phyloP scores from a whole-genome alignment of 768 basidiomycete species.

The Pholiota conissans region DNA sequence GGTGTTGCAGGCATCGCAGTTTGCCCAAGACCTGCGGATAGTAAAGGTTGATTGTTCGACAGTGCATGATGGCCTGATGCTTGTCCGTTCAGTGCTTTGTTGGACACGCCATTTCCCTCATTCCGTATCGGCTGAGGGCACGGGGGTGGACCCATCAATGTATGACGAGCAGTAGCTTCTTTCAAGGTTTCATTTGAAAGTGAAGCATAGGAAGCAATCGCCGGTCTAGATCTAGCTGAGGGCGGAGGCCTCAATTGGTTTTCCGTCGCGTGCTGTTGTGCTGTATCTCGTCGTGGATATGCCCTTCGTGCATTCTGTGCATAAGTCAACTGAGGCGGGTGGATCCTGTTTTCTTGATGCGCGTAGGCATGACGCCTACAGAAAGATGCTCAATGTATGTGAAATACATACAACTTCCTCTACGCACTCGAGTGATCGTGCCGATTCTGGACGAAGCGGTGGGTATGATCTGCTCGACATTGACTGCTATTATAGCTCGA shows the following conservation, averaged over 20 bases:
- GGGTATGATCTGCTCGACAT: conserved; percentile 44
- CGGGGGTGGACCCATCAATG: conserved; percentile 53
- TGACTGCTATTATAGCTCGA: conserved; percentile 36
- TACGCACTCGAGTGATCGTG: conserved; percentile 31
- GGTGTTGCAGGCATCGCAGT: conserved; percentile 4
- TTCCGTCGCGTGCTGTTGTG: conserved; percentile 13
- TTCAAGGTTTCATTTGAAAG: conserved; percentile 10
- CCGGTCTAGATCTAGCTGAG: conserved; percentile 21
- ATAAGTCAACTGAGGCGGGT: conserved; percentile 38
- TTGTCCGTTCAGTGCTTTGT: background rate
- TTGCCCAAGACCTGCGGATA: conserved; percentile 4
- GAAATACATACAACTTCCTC: background rate
- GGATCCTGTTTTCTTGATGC: conserved; percentile 44
- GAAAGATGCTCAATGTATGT: conserved; percentile 19
- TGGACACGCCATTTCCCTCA: conserved; percentile 9
- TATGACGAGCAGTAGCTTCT: conserved; percentile 22
- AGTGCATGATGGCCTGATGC: background rate
- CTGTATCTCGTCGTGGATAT: conserved; percentile 32
- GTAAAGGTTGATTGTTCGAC: background rate
- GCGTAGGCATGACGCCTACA: conserved; percentile 69
- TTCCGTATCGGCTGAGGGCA: conserved; percentile 43
- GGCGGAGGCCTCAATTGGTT: conserved; percentile 1
- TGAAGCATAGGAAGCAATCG: conserved; percentile 3
- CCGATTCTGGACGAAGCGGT: conserved; percentile 48
- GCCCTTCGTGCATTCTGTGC: conserved; percentile 41